phyloP scores from a whole-genome alignment of 2,329 filamentous ascomycete species.

The Colletotrichum phormii region DNA sequence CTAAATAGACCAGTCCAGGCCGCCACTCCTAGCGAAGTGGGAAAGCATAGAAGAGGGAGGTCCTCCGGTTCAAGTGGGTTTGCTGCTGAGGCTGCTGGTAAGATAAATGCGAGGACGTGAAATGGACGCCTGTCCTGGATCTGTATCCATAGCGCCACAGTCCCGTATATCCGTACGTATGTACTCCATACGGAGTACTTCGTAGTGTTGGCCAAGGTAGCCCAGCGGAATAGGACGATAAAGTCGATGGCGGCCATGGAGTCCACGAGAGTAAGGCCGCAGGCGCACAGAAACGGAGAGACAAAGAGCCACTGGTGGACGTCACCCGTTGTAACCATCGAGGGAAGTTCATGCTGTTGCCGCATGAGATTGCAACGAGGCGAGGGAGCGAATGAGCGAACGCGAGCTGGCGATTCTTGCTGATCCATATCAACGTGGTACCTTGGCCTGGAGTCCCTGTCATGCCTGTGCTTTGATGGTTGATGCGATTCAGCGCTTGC shows the following conservation, averaged over 20 bases:
- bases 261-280: not conserved
- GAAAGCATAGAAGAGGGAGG: not conserved
- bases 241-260: not conserved
- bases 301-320: not conserved
- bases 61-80: not conserved
- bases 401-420: not conserved
- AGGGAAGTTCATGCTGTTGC: not conserved
- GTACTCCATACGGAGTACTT: too few species aligned
- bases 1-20: constrained; percentile 35
- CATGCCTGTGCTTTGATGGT: not conserved
- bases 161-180: too few species aligned
- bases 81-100: not conserved
- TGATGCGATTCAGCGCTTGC: constrained; percentile 6
- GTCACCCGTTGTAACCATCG: not conserved
- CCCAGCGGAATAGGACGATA: not conserved
- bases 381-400: not conserved
- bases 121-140: not conserved
- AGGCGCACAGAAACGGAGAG: not conserved
- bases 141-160: too few species aligned
- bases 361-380: not conserved
- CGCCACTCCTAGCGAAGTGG: not conserved
- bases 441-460: not conserved
- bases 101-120: not conserved
- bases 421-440: not conserved
- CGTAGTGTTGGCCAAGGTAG: not conserved